Evolutionary conservation across 768 basidiomycete genomes (phyloP), one percentile per base, ranked within the genome.

Genomic region (Tricholoma flavovirens): DNA sequence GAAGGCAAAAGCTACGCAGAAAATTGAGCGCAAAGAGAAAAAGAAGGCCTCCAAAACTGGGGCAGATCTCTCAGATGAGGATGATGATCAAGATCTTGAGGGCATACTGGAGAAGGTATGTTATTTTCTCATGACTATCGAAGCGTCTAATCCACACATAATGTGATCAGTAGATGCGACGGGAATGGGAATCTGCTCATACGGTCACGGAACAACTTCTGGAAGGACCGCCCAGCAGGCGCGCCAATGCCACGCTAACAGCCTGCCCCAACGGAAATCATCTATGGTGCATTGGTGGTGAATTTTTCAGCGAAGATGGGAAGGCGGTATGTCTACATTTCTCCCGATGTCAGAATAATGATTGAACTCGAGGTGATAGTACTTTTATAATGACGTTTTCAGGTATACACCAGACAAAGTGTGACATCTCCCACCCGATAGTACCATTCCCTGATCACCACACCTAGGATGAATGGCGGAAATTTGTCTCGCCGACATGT

Each of bases 361-460:
- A 51, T 55, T 55, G 30, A 45, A 53, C 19, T n/a, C 22, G 24
- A 5, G 2, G 19, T 9, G 33, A 3, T 50, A 90, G 88, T 82
- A 91, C 66, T 91, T 93, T 69, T 93, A 93, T 71, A 89, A 87
- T 61, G 93, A 94, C 62, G 84, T 92, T 0, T 94, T 87, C 68
- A 78, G 93, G 19, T 95, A 95, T 69, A 79, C 86, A 0, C 89
- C 92, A 0, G 90, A 91, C 35, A 92, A 92, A 75, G 84, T 82
- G 32, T 14, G 69, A 19, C n/a, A 43, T 36, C 45, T 32, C 49
- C 53, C 24, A 19, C 50, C 12, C 17, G 19, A 6, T 17, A 36
- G 21, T n/a, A 53, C 8, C 7, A 26, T 35, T 22, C 38, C 21
- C 24, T 24, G 35, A 49, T 43, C 0, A 30, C 45, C 19, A 14